A percentile compares a stretch with the other conserved stretches of the same genome.
These are phyloP conservation scores for Striga asiatica DNA, from an alignment of 257 asterid genomes.

Conservation along the genomic window DNA sequence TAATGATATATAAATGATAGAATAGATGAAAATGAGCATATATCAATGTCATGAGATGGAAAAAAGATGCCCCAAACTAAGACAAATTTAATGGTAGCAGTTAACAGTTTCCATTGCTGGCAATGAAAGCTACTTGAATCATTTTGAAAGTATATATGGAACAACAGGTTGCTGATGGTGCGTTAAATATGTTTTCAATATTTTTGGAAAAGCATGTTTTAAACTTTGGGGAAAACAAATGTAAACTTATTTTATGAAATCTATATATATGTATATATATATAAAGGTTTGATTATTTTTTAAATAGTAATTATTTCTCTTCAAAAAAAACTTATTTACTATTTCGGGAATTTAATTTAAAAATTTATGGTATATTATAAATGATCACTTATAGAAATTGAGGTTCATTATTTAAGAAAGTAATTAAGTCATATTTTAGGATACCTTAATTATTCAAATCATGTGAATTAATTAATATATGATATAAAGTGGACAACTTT, in stretches of 20 bases:
- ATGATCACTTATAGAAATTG: no score
- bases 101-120: constrained; percentile 32
- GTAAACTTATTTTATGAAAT: background rate
- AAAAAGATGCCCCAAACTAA: constrained; percentile 8
- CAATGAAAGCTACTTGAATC: constrained; percentile 25
- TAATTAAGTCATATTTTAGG: no score
- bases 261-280: background rate
- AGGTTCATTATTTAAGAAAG: no score
- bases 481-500: no score
- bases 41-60: background rate
- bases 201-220: background rate
- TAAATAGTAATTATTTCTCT: no score
- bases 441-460: no score
- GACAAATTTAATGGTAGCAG: constrained; percentile 24
- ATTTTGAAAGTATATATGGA: constrained; percentile 3
- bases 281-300: no score
- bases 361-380: no score
- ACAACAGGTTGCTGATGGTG: constrained; percentile 1
- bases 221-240: background rate
- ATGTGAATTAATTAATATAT: no score
- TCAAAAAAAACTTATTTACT: no score
- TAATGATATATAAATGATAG: background rate
- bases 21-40: background rate
- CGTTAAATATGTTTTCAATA: background rate
- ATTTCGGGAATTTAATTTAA: no score